phyloP scores from a whole-genome alignment of 169 alveolate species.

The Plasmodium billcollinsi region DNA sequence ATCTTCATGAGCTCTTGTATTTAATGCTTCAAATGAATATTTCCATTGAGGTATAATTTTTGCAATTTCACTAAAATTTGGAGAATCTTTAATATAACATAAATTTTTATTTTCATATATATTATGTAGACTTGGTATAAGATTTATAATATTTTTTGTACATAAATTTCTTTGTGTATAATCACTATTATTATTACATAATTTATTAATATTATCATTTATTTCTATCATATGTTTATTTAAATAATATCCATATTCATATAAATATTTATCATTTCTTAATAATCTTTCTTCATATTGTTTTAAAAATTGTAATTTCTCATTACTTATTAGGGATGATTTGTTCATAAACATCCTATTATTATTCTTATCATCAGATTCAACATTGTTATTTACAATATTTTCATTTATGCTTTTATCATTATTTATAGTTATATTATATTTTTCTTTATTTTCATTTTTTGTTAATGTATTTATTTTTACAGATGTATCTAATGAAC shows the following conservation, averaged over 20 bases:
- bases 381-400: not conserved
- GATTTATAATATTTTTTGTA: conserved; percentile 57
- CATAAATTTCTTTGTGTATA: conserved; percentile 39
- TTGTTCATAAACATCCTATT: not conserved
- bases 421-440: not conserved
- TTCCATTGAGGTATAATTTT: conserved; percentile 73
- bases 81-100: conserved; percentile 70
- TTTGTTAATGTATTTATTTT: not conserved
- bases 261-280: not conserved
- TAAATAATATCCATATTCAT: conserved; percentile 45
- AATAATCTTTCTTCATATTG: not conserved
- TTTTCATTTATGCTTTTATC: not conserved
- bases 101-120: conserved; percentile 60
- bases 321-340: not conserved
- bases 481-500: not conserved
- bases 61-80: conserved; percentile 44
- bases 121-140: conserved; percentile 67
- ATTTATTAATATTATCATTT: conserved; percentile 41
- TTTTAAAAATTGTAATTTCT: not conserved
- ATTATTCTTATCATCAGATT: not conserved
- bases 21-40: conserved; percentile 49
- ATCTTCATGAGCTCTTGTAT: conserved; percentile 63
- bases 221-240: conserved; percentile 52
- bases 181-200: conserved; percentile 29
- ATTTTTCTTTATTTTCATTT: not conserved